These are phyloP conservation scores for Penicillium herquei DNA, from an alignment of 495 filamentous ascomycete species.

Conservation along the genomic window DNA sequence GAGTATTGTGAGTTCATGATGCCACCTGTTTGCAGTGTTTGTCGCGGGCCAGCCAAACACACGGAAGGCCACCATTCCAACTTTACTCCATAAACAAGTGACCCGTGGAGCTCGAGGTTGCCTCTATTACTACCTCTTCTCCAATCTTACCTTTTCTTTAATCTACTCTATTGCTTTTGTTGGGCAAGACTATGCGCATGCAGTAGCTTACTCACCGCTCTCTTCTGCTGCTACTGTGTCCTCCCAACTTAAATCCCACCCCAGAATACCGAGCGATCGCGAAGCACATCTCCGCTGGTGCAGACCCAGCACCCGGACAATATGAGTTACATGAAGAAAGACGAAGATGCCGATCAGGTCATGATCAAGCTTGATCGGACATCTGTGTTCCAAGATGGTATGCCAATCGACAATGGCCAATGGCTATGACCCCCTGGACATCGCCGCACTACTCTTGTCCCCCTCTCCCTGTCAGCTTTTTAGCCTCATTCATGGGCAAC, in stretches of 20 bases:
- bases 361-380: conserved; percentile 97
- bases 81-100: conserved; percentile 35
- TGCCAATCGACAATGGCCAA: conserved; percentile 24
- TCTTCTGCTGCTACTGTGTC: conserved; percentile 26
- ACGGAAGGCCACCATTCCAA: conserved; percentile 50
- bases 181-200: conserved; percentile 23
- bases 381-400: conserved; percentile 98
- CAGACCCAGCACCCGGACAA: conserved; percentile 39
- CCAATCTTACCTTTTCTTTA: conserved; percentile 3
- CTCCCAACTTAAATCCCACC: conserved; percentile 28
- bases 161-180: neutral
- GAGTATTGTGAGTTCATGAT: conserved; percentile 20
- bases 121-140: conserved; percentile 16
- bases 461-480: neutral
- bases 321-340: conserved; percentile 98
- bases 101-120: conserved; percentile 20
- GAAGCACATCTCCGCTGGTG: conserved; percentile 32
- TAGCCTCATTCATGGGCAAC: neutral
- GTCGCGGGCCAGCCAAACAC: conserved; percentile 37
- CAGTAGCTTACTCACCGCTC: conserved; percentile 34
- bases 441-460: conserved; percentile 14
- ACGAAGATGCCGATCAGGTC: conserved; percentile 91
- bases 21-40: conserved; percentile 50
- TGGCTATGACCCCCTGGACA: conserved; percentile 17
- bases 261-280: conserved; percentile 16